phyloP scores from a whole-genome alignment of 2,329 filamentous ascomycete species.

The Hypoxylon sp. region DNA sequence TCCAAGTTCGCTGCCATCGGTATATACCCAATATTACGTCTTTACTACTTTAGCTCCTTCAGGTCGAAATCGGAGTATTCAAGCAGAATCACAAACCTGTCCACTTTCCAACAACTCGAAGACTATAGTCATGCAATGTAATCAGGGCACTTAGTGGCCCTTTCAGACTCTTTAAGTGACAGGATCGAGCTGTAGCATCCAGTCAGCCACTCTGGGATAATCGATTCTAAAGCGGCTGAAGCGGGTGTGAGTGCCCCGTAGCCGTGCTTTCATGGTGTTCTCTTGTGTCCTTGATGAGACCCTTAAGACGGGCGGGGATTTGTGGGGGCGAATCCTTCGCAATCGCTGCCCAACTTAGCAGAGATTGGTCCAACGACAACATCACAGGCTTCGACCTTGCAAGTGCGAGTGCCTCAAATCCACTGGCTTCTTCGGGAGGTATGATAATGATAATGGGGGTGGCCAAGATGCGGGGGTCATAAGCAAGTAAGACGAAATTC shows the following conservation, averaged over 20 bases:
- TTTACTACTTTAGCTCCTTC: slow-evolving; percentile 17
- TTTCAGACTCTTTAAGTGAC: slow-evolving; percentile 19
- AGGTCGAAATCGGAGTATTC: slow-evolving; percentile 13
- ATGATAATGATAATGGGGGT: slow-evolving; percentile 20
- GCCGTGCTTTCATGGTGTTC: slow-evolving; percentile 39
- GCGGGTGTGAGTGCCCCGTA: slow-evolving; percentile 27
- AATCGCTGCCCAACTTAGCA: slow-evolving; percentile 39
- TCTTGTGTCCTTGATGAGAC: slow-evolving; percentile 37
- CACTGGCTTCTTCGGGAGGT: slow-evolving; percentile 32
- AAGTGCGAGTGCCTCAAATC: slow-evolving; percentile 16
- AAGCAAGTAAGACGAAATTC: slow-evolving; percentile 38
- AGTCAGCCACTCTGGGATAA: slow-evolving; percentile 18
- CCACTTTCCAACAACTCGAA: slow-evolving; percentile 22
- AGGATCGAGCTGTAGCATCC: slow-evolving; percentile 19
- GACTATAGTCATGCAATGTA: slow-evolving; percentile 28
- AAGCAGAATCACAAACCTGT: slow-evolving; percentile 20
- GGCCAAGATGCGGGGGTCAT: slow-evolving; percentile 41
- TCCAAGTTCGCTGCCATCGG: slow-evolving; percentile 17
- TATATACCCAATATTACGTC: slow-evolving; percentile 20
- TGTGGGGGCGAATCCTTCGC: slow-evolving; percentile 52
- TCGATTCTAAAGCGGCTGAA: slow-evolving; percentile 30
- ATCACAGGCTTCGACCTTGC: slow-evolving; percentile 19
- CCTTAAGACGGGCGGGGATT: slow-evolving; percentile 44
- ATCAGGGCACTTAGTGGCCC: slow-evolving; percentile 14
- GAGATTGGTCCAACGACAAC: slow-evolving; percentile 32